A percentile compares a stretch with the other conserved stretches of the same genome.
Evolutionary conservation across 768 basidiomycete genomes (phyloP).

Genomic region (Mycena floridula): DNA sequence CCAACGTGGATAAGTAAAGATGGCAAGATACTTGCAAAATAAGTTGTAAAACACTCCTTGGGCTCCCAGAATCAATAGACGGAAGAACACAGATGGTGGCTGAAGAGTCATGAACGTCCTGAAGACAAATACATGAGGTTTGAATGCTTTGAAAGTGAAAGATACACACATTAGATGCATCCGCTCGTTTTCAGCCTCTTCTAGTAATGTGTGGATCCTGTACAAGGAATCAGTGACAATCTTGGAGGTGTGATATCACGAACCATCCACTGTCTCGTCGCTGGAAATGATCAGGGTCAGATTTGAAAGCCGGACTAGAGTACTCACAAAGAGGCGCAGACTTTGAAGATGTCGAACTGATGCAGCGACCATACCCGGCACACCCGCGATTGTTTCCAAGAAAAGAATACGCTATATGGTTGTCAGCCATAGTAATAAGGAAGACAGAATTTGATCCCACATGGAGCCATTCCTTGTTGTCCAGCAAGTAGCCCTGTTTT

Average conservation of each 20-base stretch:
- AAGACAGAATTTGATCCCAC: constrained; percentile 40
- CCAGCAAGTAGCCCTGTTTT: constrained; percentile 66
- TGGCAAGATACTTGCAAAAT: constrained; percentile 54
- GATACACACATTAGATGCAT: constrained; percentile 82
- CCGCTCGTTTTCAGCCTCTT: constrained; percentile 95
- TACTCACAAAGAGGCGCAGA: constrained; percentile 76
- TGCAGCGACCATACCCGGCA: constrained; percentile 94
- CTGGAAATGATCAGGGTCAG: constrained; percentile 17
- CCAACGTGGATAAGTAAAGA: constrained; percentile 5
- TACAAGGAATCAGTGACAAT: constrained; percentile 26
- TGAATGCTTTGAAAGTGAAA: constrained; percentile 9
- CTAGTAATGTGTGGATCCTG: constrained; percentile 90
- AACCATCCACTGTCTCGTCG: constrained; percentile 49
- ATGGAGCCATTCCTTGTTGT: constrained; percentile 71
- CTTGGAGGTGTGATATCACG: constrained; percentile 8
- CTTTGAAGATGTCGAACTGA: constrained; percentile 84
- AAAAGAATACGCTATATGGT: constrained; percentile 46
- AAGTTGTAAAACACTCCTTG: constrained; percentile 91
- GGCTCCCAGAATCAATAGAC: constrained; percentile 77
- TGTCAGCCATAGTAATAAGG: too few relatives aligned
- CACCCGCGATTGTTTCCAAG: constrained; percentile 89
- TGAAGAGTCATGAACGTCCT: constrained; percentile 95
- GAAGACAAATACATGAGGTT: constrained; percentile 4
- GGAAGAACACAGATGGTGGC: constrained; percentile 75
- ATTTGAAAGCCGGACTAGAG: not conserved